Conservation (phyloP, 2,329 filamentous ascomycete genomes). For the Talaromyces sp. region DNA sequence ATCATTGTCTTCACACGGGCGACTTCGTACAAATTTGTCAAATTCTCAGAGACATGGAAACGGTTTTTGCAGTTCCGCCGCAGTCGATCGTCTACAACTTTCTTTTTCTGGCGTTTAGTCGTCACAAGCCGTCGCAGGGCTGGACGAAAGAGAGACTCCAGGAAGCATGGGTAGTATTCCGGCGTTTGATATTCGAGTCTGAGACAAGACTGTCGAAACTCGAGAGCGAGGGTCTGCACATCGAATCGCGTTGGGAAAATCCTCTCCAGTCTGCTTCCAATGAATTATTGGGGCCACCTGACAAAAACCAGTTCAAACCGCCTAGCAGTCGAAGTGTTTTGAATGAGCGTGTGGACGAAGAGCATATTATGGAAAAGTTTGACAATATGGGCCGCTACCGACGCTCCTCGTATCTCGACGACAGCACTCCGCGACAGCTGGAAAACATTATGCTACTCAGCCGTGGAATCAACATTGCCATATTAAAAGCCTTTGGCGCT, state of each 20-base stretch:
- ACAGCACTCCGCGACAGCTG: conserved; percentile 24
- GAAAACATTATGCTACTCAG: conserved; percentile 38
- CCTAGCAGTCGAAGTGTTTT: not conserved
- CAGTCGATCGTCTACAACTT: conserved; percentile 73
- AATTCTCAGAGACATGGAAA: conserved; percentile 73
- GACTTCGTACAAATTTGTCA: conserved; percentile 65
- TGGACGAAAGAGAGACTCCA: conserved; percentile 71
- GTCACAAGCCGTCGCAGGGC: conserved; percentile 58
- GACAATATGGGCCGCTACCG: conserved; percentile 3
- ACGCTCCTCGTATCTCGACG: conserved; percentile 10
- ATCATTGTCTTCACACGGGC: conserved; percentile 64
- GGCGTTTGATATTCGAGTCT: conserved; percentile 38
- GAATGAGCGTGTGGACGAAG: not conserved
- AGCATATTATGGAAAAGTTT: conserved; percentile 10
- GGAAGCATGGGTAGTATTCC: conserved; percentile 60
- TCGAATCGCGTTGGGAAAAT: conserved; percentile 8
- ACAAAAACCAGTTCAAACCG: not conserved
- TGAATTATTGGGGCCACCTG: not conserved
- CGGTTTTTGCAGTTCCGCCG: conserved; percentile 58
- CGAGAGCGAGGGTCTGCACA: not conserved
- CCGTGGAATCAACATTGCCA: conserved; percentile 33
- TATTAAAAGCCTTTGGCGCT: conserved; percentile 33
- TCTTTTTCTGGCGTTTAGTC: conserved; percentile 74
- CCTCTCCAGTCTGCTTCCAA: conserved; percentile 1
- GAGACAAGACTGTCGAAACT: conserved; percentile 20